A percentile compares a stretch with the other conserved stretches of the same genome.
Conservation (phyloP, 1,284 basidiomycete species). For the Ustilago xerochloae region DNA sequence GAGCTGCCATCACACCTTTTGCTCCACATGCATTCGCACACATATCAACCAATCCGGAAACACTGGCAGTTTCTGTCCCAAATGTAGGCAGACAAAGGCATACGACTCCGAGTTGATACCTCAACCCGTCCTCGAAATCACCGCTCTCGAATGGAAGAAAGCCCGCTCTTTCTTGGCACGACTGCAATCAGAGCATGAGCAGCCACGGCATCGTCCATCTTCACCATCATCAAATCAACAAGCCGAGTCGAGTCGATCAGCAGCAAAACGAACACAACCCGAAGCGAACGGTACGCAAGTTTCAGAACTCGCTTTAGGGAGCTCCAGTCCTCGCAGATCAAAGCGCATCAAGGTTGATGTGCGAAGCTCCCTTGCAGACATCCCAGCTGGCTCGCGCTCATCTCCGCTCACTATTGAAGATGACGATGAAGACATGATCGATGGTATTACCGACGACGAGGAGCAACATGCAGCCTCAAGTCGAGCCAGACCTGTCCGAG, state of each 20-base stretch:
- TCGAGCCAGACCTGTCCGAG: not conserved
- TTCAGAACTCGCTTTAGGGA: not conserved
- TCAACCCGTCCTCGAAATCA: constrained; percentile 55
- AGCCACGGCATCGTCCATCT: not conserved
- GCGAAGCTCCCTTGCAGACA: not conserved
- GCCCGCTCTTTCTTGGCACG: constrained; percentile 33
- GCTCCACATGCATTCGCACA: constrained; percentile 63
- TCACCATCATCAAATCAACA: not conserved
- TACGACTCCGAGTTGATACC: constrained; percentile 62
- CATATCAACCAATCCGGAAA: constrained; percentile 65
- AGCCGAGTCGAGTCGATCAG: constrained; percentile 15
- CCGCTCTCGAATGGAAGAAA: constrained; percentile 56
- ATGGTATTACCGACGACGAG: constrained; percentile 10
- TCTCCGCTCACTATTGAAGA: constrained; percentile 39
- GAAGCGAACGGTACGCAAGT: not conserved
- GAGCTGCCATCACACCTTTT: constrained; percentile 62
- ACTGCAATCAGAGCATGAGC: constrained; percentile 14
- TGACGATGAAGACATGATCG: constrained; percentile 17
- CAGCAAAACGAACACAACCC: constrained; percentile 11
- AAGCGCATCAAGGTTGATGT: constrained; percentile 34
- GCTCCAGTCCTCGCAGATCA: constrained; percentile 34
- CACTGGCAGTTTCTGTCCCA: constrained; percentile 60
- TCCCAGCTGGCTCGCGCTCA: constrained; percentile 26
- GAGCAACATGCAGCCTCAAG: constrained; percentile 1
- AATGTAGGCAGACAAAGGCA: constrained; percentile 63